Conservation (phyloP, 2,329 filamentous ascomycete genomes). For the Tolypocladium pustulatum region DNA sequence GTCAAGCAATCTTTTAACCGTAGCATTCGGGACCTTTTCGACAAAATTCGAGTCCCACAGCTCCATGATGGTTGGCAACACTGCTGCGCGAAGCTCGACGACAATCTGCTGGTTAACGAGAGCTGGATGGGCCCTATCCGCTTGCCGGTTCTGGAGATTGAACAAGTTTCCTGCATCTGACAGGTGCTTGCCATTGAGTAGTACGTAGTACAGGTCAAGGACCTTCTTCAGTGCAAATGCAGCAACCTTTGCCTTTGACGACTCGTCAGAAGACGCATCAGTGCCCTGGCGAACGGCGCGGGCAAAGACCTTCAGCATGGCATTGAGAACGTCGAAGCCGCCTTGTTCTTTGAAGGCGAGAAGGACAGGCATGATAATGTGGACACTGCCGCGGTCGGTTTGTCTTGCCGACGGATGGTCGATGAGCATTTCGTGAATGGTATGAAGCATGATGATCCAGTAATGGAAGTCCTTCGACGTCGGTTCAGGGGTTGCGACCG, state of each 20-base stretch:
- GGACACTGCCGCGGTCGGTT: conserved; percentile 36
- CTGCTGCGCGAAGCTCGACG: conserved; percentile 71
- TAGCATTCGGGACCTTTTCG: conserved; percentile 67
- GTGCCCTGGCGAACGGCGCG: conserved; percentile 16
- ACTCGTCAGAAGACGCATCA: conserved; percentile 34
- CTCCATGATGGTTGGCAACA: conserved; percentile 64
- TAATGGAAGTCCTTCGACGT: conserved; percentile 63
- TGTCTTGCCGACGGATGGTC: conserved; percentile 45
- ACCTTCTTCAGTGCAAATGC: conserved; percentile 66
- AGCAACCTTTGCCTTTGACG: conserved; percentile 36
- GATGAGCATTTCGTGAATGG: conserved; percentile 67
- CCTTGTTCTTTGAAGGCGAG: conserved; percentile 76
- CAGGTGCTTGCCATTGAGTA: conserved; percentile 70
- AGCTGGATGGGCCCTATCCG: conserved; percentile 29
- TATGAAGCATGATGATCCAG: conserved; percentile 71
- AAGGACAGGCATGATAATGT: conserved; percentile 65
- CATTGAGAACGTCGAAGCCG: conserved; percentile 64
- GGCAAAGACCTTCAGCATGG: conserved; percentile 59
- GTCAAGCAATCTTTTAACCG: conserved; percentile 70
- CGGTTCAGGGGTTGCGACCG: conserved; percentile 30
- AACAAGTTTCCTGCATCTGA: conserved; percentile 60
- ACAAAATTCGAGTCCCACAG: conserved; percentile 82
- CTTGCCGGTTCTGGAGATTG: conserved; percentile 27
- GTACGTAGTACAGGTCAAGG: conserved; percentile 66
- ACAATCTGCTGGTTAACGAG: conserved; percentile 60